Evolutionary conservation across 257 asterid species (phyloP), one percentile per base, ranked within the genome.

Genomic region (Scutellaria minor): DNA sequence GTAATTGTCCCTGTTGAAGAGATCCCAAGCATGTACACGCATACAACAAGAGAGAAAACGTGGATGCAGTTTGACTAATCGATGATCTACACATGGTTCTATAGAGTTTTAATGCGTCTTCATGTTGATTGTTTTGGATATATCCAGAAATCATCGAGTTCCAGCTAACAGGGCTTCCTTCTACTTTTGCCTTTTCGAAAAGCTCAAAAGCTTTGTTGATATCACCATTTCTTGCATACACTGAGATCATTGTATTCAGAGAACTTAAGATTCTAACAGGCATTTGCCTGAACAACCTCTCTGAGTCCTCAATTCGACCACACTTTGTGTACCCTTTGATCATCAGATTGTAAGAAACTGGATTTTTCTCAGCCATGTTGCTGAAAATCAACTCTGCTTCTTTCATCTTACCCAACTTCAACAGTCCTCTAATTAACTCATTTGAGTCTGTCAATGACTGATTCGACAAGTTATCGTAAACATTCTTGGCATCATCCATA

Each of bases 111-210:
- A 93, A 24, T 0, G 95, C 98, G 10, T 73, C 75, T 68, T 90
- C 89, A 3, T 84, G 77, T 31, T 70, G 86, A 79, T 72, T 78
- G 46, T 81, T 89, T 46, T 81, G 86, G 71, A 84, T 73, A 64
- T 76, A 88, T 62, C 95, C 98, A 3, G 97, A 85, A 39, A 93
- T 93, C 95, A 90, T 84, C n/a, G 97, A 85, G 73, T 90, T 92
- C 97, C 98, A 93, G 58, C 90, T 85, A 47, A 90, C 65, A 12
- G 97, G 72, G 72, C 80, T 74, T 70, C 86, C 81, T 71, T 89
- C 87, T 75, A 65, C 80, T 74, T 81, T 93, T 10, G 78, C 82
- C 71, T 68, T 80, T 60, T 87, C 88, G 13, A 93, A 90, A 73
- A 90, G 84, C 57, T 85, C 85, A 67, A 83, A 41, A 59, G 97